Base-by-base conservation (phyloP, 192 early-diverging fungal genomes). In the Rhizophagus sp. region DNA sequence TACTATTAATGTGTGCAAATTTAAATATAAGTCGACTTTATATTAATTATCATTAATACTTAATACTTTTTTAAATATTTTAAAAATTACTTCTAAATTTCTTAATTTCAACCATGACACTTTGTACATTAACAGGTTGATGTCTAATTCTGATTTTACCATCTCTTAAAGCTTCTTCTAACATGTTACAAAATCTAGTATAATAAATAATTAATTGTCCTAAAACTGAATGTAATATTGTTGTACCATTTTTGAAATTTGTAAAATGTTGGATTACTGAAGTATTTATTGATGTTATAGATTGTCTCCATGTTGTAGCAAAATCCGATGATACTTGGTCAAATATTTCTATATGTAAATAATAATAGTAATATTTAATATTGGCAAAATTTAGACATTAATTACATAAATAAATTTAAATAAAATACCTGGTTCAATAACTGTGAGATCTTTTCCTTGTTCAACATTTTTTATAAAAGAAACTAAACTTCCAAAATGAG, bases 21-120 rank as follows among this genome's bases (percentile, higher is more conserved):
- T 47, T 7, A 41, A 41, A 7, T 41, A 30, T 30, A 30, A 30
- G 30, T 1, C 30, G 1, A 44, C 9, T 8, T 44, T 44, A 36
- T 44, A 44, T 44, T 10, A 44, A 10, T 44, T 10, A 44, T 44
- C 0, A 44, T 44, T 44, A n/a, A n/a, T n/a, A 44, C 6, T 44
- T 44, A 44, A 44, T 44, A 44, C 41, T 44, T 47, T 47, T 39
- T 41, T 47, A 47, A 47, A 47, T 47, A 47, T 47, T 12, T 80
- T 80, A 90, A 83, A 92, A 92, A 57, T 88, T 90, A 67, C 88
- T 91, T 75, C 89, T 84, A 82, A 94, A 98, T 85, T 97, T 97
- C 85, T 98, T 99, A 80, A 98, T 93, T 81, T 98, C 98, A 0
- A 97, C 94, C 94, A 98, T 94, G 17, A 99, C 94, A 22, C 91